Base-by-base conservation (phyloP, 805 yeast genomes). In the Soucietia sequanensis region DNA sequence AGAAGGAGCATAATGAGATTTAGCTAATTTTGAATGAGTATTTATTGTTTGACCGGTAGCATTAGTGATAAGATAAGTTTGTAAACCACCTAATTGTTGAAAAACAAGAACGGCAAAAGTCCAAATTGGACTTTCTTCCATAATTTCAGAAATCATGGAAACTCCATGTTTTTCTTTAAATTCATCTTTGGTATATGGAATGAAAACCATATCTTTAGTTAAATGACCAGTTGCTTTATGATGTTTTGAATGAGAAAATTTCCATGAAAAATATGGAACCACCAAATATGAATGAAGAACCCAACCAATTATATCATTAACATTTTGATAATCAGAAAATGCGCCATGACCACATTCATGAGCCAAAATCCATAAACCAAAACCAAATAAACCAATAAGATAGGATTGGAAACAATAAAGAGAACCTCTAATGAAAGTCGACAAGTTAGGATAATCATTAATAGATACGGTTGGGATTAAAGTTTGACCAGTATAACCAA, bases 291-390 rank as follows among this genome's bases (percentile, higher is more conserved):
- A 75, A 52, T 78, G 83, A 31, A 78, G 54, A 19, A 74, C 68
- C 83, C 82, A 78, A 34, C 84, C 84, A 38, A 75, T 70, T 18
- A 68, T 52, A 52, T 77, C 81, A 48, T 78, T 78, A 34, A 78
- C 65, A 48, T 54, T 54, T 38, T 62, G 66, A 48, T 74, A 74
- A 46, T 77, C 80, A 24, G 78, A 70, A 51, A 78, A 78, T 13
- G 82, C 82, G 34, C 71, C 73, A 53, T 78, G 84, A 27, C 83
- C 82, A 64, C 83, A 78, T 58, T 76, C 81, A 52, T 76, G 82
- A 30, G 80, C 81, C 52, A 78, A 56, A 42, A 78, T 74, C 83
- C 82, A 78, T 33, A 76, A 54, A 28, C 84, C 83, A 37, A 75
- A 70, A 5, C 78, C 77, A 44, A 75, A 68, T 38, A 75, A 59